Conservation (phyloP, 768 basidiomycete genomes). For the Grammothele lineata region DNA sequence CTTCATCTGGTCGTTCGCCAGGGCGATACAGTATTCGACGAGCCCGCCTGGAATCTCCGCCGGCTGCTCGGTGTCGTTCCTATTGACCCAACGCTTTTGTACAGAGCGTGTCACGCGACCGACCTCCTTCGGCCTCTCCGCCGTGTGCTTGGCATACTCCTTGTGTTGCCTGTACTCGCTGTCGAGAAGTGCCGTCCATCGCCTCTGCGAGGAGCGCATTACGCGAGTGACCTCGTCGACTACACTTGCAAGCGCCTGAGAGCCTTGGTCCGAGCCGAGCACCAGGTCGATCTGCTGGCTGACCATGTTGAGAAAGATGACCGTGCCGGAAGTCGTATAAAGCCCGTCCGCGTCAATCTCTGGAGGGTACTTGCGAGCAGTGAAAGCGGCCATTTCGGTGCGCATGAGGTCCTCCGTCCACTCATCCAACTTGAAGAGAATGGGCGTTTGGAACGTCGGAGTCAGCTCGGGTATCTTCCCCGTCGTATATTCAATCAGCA, state of each 20-base stretch:
- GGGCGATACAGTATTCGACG: constrained; percentile 93
- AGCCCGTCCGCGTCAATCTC: constrained; percentile 86
- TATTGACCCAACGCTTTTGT: constrained; percentile 87
- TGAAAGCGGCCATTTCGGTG: constrained; percentile 83
- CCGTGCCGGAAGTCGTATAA: constrained; percentile 85
- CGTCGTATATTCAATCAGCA: constrained; percentile 69
- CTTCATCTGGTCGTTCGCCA: constrained; percentile 97
- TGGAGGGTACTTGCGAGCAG: constrained; percentile 76
- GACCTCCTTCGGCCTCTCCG: too few relatives aligned
- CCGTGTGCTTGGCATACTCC: too few relatives aligned
- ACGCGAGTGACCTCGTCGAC: constrained; percentile 84
- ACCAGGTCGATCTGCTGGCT: constrained; percentile 96
- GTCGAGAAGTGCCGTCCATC: too few relatives aligned
- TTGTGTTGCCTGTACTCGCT: too few relatives aligned
- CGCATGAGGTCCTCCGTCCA: constrained; percentile 95
- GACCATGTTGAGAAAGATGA: constrained; percentile 97
- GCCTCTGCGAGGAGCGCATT: too few relatives aligned
- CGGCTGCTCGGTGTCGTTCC: constrained; percentile 82
- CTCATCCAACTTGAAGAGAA: constrained; percentile 93
- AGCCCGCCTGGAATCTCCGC: constrained; percentile 85
- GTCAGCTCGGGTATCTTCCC: constrained; percentile 90
- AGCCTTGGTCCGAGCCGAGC: constrained; percentile 94
- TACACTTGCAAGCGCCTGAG: constrained; percentile 84
- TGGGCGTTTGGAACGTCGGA: constrained; percentile 74
- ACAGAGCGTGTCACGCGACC: too few relatives aligned